Evolutionary conservation across 2,329 filamentous ascomycete genomes (phyloP).

Genomic region (Coniochaeta pulveracea): DNA sequence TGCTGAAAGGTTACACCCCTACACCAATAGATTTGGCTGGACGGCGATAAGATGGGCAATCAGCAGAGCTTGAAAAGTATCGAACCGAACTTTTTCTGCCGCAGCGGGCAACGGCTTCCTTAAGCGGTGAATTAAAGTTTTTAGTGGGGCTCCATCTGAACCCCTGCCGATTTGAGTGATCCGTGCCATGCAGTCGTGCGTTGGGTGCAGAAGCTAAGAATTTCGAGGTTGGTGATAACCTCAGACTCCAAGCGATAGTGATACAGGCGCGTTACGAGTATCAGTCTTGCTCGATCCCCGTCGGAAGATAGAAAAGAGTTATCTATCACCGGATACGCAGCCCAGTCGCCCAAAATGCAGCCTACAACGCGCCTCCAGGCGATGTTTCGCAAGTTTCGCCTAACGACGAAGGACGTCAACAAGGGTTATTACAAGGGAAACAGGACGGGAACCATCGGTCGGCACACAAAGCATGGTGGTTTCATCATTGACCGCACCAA

Average conservation of each 20-base stretch:
- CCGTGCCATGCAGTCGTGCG: too few species aligned
- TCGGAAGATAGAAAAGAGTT: background rate
- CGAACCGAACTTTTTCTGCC: constrained; percentile 8
- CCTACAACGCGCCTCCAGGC: constrained; percentile 56
- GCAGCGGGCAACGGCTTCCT: constrained; percentile 7
- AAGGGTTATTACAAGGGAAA: constrained; percentile 98
- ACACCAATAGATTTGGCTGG: background rate
- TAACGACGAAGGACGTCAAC: constrained; percentile 88
- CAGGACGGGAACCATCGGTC: constrained; percentile 75
- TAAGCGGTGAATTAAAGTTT: constrained; percentile 8
- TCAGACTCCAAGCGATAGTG: background rate
- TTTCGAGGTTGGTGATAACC: background rate
- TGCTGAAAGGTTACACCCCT: too few species aligned
- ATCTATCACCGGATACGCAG: background rate
- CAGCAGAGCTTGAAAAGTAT: constrained; percentile 1
- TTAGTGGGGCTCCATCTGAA: background rate
- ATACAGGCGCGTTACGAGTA: background rate
- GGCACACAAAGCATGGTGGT: constrained; percentile 71
- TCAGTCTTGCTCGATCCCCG: too few species aligned
- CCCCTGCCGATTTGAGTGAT: too few species aligned
- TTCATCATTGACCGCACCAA: constrained; percentile 79
- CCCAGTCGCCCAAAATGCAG: constrained; percentile 36
- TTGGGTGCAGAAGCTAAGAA: too few species aligned
- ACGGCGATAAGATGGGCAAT: constrained; percentile 2
- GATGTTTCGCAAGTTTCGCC: constrained; percentile 60